Percentiles rank a stretch among this genome's conserved stretches.
Conservation (phyloP, 1,284 basidiomycete genomes). For the Ustilago vetiveriae region DNA sequence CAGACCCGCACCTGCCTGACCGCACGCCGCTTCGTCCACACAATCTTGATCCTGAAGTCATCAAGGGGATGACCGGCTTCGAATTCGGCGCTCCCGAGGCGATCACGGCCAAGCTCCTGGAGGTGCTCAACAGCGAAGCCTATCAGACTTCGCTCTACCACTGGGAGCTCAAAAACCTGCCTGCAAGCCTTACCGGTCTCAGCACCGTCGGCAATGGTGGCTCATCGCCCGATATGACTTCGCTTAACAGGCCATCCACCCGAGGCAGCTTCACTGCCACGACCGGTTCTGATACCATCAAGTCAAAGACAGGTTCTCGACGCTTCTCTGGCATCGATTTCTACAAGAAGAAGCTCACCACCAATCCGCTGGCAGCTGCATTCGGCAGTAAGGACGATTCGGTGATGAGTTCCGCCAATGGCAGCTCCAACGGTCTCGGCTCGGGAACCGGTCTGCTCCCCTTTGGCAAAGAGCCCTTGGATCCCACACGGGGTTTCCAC, state of each 20-base stretch:
- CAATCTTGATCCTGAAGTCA: slow-evolving; percentile 85
- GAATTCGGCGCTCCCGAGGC: slow-evolving; percentile 91
- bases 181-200: slow-evolving; percentile 33
- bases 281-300: slow-evolving; percentile 31
- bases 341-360: slow-evolving; percentile 81
- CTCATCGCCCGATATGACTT: slow-evolving; percentile 16
- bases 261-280: slow-evolving; percentile 23
- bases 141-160: slow-evolving; percentile 79
- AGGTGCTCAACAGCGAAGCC: slow-evolving; percentile 80
- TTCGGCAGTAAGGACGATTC: slow-evolving; percentile 50
- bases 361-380: slow-evolving; percentile 46
- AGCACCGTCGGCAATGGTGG: slow-evolving; percentile 66
- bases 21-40: slow-evolving; percentile 87
- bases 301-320: slow-evolving; percentile 64
- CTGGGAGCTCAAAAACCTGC: slow-evolving; percentile 74
- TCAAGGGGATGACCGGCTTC: slow-evolving; percentile 93
- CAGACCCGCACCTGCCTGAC: slow-evolving; percentile 84
- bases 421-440: slow-evolving; percentile 41
- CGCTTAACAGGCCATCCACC: slow-evolving; percentile 34
- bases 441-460: slow-evolving; percentile 41
- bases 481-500: slow-evolving; percentile 92
- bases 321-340: slow-evolving; percentile 93
- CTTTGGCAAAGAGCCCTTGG: slow-evolving; percentile 70
- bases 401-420: slow-evolving; percentile 17
- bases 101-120: slow-evolving; percentile 78